Percentiles rank a stretch among this genome's conserved stretches.
These are phyloP conservation scores for Saccharomycopsis fodiens DNA, from an alignment of 805 yeast species.

Conservation along the genomic window DNA sequence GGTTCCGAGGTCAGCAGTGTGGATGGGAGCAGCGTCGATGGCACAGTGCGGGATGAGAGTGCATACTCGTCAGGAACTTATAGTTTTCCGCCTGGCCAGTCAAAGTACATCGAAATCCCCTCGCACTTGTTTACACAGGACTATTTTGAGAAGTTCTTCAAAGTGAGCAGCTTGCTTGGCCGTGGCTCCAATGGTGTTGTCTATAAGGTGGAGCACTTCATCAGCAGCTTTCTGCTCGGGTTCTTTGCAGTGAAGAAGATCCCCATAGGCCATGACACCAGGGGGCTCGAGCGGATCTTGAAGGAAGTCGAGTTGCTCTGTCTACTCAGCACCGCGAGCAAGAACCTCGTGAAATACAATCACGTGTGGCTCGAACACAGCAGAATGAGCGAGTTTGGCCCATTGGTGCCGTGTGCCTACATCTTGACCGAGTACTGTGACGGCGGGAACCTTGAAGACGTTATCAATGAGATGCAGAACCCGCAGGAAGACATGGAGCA, in stretches of 20 bases:
- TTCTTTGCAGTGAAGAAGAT: constrained; percentile 79
- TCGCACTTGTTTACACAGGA: constrained; percentile 69
- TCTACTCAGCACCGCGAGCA: constrained; percentile 37
- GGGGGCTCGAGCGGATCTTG: constrained; percentile 61
- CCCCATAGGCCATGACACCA: constrained; percentile 69
- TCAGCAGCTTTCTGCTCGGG: constrained; percentile 67
- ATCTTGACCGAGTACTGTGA: constrained; percentile 82
- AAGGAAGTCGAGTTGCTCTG: constrained; percentile 71
- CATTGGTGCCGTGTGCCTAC: constrained; percentile 54
- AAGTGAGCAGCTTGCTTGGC: constrained; percentile 53
- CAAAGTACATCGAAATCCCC: constrained; percentile 29
- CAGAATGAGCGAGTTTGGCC: constrained; percentile 42
- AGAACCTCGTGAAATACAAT: constrained; percentile 72
- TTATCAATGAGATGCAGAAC: constrained; percentile 33
- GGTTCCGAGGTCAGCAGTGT: not conserved
- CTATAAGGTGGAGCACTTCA: constrained; percentile 68
- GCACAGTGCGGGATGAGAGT: not conserved
- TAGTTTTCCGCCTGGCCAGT: not conserved
- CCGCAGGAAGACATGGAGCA: constrained; percentile 32
- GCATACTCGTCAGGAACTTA: not conserved
- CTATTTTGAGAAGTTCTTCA: constrained; percentile 68
- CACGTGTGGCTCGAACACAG: constrained; percentile 88
- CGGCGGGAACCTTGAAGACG: constrained; percentile 79
- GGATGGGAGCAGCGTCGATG: constrained; percentile 1
- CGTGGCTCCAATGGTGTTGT: constrained; percentile 84